Base-by-base conservation (phyloP, 1,139 yeast genomes). In the Pichia sp. region DNA sequence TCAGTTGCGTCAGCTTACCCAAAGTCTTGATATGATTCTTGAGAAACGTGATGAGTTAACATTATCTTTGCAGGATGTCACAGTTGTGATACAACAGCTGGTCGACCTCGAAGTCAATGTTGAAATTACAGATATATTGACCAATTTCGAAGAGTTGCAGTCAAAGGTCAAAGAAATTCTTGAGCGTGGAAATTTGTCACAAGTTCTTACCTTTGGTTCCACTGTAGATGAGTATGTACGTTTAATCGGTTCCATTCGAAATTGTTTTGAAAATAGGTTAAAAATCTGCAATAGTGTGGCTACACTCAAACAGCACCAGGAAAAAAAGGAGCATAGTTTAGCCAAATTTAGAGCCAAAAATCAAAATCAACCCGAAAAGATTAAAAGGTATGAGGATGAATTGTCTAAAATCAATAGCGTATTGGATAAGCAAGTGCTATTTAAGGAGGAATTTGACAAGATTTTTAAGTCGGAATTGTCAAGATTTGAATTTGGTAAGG, bases 161-260 rank as follows among this genome's bases (percentile, higher is more conserved):
- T 62, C 72, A 44, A 79, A 87, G 57, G 77, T 91, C 41, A 82
- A 81, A 60, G 95, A 88, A 51, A 75, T 89, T 50, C 73, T 89
- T 53, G 91, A 85, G 58, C 79, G 97, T 53, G 82, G 87, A 55
- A 85, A 91, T 56, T 68, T 87, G 65, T 96, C 90, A 66, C 98
- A 93, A 62, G 82, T 90, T 61, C 71, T 93, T 57, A 89, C 96
- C 0, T 71, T 93, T 49, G 96, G 96, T 1, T 80, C 87, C 41
- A 88, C 96, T 0, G 74, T 93, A 40, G 97, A 91, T 64, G 98
- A 91, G 65, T 91, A 93, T 66, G 73, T 85, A 50, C 77, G 98
- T 47, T 73, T 86, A 19, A 80, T 93, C 39, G 84, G 86, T 3
- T 87, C 96, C 25, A 80, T 90, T 41, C 80, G 86, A 60, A 78